Conservation (phyloP, 2,329 filamentous ascomycete species). For the Aspergillus sp. region DNA sequence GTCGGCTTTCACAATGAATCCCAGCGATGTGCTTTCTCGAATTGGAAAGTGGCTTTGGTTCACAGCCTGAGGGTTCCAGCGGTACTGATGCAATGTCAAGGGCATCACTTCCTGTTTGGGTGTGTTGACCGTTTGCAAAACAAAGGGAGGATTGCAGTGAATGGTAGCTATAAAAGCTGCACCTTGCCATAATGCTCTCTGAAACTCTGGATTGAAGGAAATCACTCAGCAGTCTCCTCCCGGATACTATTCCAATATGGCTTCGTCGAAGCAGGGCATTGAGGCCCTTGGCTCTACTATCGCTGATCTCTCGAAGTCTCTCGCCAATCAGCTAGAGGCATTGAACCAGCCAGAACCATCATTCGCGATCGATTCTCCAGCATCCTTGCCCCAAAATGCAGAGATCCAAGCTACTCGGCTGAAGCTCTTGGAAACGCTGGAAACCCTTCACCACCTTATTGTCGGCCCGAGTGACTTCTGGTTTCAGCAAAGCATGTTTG, state of each 20-base stretch:
- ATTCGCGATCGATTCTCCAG: neutral
- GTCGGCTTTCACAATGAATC: too few species aligned
- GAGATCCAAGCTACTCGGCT: neutral
- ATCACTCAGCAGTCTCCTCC: neutral
- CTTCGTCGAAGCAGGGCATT: neutral
- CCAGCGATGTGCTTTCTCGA: too few species aligned
- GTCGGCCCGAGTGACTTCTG: neutral
- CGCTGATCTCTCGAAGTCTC: neutral
- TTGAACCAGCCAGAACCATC: neutral
- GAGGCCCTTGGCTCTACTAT: neutral
- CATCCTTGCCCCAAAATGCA: neutral
- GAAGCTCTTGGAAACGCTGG: slow-evolving; percentile 1
- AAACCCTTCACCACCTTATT: neutral
- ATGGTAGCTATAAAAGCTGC: neutral
- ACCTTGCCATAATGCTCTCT: too few species aligned
- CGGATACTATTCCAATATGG: neutral
- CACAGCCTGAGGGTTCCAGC: too few species aligned
- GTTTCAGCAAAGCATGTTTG: neutral
- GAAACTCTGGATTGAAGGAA: neutral
- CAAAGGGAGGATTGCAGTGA: too few species aligned
- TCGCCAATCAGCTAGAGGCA: neutral
- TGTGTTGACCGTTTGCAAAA: too few species aligned
- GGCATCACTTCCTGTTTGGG: too few species aligned
- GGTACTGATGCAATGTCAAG: too few species aligned
- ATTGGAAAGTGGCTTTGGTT: too few species aligned